Base-by-base conservation (phyloP, 1,284 basidiomycete genomes). In the Sphagnurus paluster region DNA sequence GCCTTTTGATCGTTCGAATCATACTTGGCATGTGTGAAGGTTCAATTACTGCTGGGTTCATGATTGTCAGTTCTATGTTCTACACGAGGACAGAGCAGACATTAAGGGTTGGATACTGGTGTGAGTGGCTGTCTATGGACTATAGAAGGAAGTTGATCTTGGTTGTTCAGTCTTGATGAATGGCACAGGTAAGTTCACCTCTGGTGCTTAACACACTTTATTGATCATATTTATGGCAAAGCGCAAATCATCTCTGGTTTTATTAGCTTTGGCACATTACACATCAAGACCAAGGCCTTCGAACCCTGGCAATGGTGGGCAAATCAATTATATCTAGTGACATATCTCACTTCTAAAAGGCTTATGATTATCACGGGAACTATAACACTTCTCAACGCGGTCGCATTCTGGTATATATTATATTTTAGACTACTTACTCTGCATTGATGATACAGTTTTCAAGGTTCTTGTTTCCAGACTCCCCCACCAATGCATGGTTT, bases 21-120 rank as follows among this genome's bases (percentile, higher is more conserved):
- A 72, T 87, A 17, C 68, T 91, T 4, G 89, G 89, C 25, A 77
- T 83, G 61, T 87, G 87, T 55, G 88, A 92, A 64, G 88, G 87
- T 0, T 81, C 80, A 2, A 86, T 91, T 54, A 90, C 87, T 0
- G 82, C 84, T 0, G 84, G 84, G 0, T 91, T 90, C 66, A 67
- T 90, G 71, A 80, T 91, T 45, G 79, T 87, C 40, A 84, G 72
- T 39, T 77, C 82, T 20, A 89, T 89, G 87, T 90, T 89, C 61
- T 91, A 91, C 63, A 90, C 85, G 0, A 74, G 82, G 20, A 77
- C 64, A 4, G 89, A 92, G 58, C 85, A 88, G 56, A 87, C 84
- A 0, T 59, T 80, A 16, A 72, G 87, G 1, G 79, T 89, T 13
- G 87, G 87, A 0, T 88, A 87, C 56, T 88, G 85, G 86, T 86